A percentile compares a stretch with the other conserved stretches of the same genome.
phyloP scores from a whole-genome alignment of 768 basidiomycete genomes.

The Suillus hirtellus region DNA sequence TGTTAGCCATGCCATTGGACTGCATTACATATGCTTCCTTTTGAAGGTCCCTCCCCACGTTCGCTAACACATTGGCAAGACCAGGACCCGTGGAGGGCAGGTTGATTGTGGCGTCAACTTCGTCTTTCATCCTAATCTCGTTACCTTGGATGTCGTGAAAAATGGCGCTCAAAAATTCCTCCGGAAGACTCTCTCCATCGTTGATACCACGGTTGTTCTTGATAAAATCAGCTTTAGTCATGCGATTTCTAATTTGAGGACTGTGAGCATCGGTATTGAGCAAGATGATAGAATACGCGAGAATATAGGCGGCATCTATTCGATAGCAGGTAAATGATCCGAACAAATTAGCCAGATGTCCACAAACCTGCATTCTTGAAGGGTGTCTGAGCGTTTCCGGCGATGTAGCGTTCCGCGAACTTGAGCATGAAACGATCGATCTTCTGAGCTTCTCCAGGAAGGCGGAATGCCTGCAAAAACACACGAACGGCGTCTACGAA shows the following conservation, averaged over 20 bases:
- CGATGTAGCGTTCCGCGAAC: conserved; percentile 96
- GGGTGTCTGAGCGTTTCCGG: conserved; percentile 76
- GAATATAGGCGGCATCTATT: conserved; percentile 88
- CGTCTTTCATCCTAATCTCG: conserved; percentile 99
- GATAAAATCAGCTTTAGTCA: conserved; percentile 89
- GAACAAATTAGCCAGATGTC: conserved; percentile 5
- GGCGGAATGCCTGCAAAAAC: conserved; percentile 93
- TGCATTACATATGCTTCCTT: conserved; percentile 95
- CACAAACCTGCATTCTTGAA: conserved; percentile 92
- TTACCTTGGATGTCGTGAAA: conserved; percentile 90
- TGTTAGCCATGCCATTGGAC: conserved; percentile 93
- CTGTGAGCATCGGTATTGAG: conserved; percentile 98
- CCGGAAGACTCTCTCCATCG: conserved; percentile 84
- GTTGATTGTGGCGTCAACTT: conserved; percentile 62
- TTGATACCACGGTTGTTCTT: conserved; percentile 98
- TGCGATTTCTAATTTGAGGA: conserved; percentile 90
- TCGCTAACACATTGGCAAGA: conserved; percentile 78
- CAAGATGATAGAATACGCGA: conserved; percentile 94
- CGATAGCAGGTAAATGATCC: conserved; percentile 9
- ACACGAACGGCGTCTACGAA: conserved; percentile 90
- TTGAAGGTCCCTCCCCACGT: conserved; percentile 92
- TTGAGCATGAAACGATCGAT: conserved; percentile 99
- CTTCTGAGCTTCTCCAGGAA: conserved; percentile 97
- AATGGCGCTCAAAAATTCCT: conserved; percentile 74
- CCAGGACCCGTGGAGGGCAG: conserved; percentile 60